Base-by-base conservation (phyloP, 1,284 basidiomycete genomes). In the Naganishia sp. region DNA sequence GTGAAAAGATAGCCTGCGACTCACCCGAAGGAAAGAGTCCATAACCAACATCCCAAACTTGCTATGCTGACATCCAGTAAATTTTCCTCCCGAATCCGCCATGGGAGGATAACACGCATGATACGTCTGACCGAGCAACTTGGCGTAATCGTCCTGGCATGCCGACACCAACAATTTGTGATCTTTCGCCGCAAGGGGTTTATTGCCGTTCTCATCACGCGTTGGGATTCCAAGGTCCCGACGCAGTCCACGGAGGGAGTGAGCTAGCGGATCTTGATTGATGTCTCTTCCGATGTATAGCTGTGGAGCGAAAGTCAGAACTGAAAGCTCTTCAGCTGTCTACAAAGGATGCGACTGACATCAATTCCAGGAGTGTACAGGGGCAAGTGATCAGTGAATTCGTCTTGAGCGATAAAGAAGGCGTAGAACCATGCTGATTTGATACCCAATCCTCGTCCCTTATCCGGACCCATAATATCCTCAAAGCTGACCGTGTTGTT, bases 261-360 rank as follows among this genome's bases (percentile, higher is more conserved):
- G 43, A 4, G 63, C 46, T 9, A 67, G 11, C 7, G 57, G 62
- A 49, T 67, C 65, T 65, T 66, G 54, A 32, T 51, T 41, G 43
- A 69, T 25, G 45, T 69, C 68, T 31, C 68, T 61, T 21, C 68
- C 68, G 25, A 66, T 50, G n/a, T 57, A 58, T 6, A 68, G 31
- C 67, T 68, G 23, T 15, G 21, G 10, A 41, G 55, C 10, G 31
- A 21, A 49, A 3, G 23, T 23, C 35, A 47, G 42, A 6, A 55
- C 31, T 1, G 31, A 39, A 39, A n/a, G 10, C 43, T 47, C 21
- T 15, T 15, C n/a, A 31, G 58, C 9, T 6, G 9, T 25, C 23
- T 18, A 5, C 5, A 2, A 21, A 15, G 25, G 21, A 23, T 46
- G 10, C 6, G 21, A 50, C 47, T 47, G 45, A 52, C 52, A 47